Conservation (phyloP, 2,329 filamentous ascomycete genomes). For the Nannizzia gypsea region DNA sequence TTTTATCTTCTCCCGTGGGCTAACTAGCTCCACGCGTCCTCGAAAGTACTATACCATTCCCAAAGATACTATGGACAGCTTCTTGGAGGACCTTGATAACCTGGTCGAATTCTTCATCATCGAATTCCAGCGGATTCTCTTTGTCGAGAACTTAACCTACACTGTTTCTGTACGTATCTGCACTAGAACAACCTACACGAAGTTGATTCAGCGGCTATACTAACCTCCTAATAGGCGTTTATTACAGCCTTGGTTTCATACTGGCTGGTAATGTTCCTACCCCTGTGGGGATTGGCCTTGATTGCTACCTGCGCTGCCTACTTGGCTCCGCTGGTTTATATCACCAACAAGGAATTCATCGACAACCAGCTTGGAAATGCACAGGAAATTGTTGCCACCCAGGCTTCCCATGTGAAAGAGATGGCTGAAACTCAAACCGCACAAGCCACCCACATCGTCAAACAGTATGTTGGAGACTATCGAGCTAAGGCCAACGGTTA, state of each 20-base stretch:
- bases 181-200: constrained; percentile 7
- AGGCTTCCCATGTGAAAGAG: constrained; percentile 49
- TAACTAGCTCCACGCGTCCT: constrained; percentile 50
- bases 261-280: constrained; percentile 54
- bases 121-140: constrained; percentile 54
- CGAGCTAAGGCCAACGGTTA: constrained; percentile 48
- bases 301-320: constrained; percentile 46
- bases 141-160: constrained; percentile 52
- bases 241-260: constrained; percentile 47
- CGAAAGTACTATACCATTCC: constrained; percentile 55
- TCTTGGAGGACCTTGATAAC: constrained; percentile 52
- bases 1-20: constrained; percentile 44
- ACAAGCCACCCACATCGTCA: constrained; percentile 46
- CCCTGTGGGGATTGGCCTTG: constrained; percentile 52
- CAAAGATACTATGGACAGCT: constrained; percentile 50
- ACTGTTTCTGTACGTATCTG: constrained; percentile 44
- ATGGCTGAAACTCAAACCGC: constrained; percentile 49
- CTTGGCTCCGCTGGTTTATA: constrained; percentile 50
- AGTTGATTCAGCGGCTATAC: constrained; percentile 7
- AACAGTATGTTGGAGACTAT: constrained; percentile 50
- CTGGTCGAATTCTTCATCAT: constrained; percentile 58
- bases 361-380: constrained; percentile 48
- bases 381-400: constrained; percentile 43
- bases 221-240: constrained; percentile 41
- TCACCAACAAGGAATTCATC: constrained; percentile 54